phyloP scores from a whole-genome alignment of 495 filamentous ascomycete species.

The Penicillium herquei region DNA sequence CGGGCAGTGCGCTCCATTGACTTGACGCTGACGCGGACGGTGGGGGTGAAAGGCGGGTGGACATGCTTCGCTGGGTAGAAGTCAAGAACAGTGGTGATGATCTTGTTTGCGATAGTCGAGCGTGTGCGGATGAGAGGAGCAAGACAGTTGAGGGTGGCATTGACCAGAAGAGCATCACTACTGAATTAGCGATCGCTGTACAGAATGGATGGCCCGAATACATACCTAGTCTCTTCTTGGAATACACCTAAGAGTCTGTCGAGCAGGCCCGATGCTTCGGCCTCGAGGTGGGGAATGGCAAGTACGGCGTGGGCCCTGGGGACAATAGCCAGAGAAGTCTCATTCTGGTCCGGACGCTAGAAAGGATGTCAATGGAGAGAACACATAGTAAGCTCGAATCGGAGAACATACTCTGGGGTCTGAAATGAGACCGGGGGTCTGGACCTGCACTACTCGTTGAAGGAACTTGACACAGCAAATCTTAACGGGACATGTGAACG shows the following conservation, averaged over 20 bases:
- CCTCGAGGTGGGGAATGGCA: conserved; percentile 76
- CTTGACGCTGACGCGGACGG: conserved; percentile 75
- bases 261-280: conserved; percentile 83
- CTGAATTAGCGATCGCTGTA: neutral
- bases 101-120: conserved; percentile 76
- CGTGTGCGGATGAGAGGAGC: conserved; percentile 76
- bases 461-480: conserved; percentile 97
- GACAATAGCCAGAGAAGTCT: conserved; percentile 82
- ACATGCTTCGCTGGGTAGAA: conserved; percentile 87
- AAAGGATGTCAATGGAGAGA: conserved; percentile 23
- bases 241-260: conserved; percentile 86
- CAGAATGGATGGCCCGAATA: neutral
- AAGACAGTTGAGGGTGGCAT: conserved; percentile 87
- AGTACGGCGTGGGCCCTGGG: conserved; percentile 78
- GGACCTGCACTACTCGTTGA: conserved; percentile 86
- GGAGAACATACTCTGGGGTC: conserved; percentile 74
- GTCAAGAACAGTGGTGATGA: conserved; percentile 77
- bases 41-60: conserved; percentile 72
- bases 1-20: conserved; percentile 93
- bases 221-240: conserved; percentile 79
- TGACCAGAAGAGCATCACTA: conserved; percentile 86
- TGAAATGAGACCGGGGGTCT: conserved; percentile 77
- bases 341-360: conserved; percentile 78
- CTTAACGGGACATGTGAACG: conserved; percentile 69
- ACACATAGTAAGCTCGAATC: neutral